Evolutionary conservation across 2,329 filamentous ascomycete genomes (phyloP).

Genomic region (Sphaerulina vaccinii): DNA sequence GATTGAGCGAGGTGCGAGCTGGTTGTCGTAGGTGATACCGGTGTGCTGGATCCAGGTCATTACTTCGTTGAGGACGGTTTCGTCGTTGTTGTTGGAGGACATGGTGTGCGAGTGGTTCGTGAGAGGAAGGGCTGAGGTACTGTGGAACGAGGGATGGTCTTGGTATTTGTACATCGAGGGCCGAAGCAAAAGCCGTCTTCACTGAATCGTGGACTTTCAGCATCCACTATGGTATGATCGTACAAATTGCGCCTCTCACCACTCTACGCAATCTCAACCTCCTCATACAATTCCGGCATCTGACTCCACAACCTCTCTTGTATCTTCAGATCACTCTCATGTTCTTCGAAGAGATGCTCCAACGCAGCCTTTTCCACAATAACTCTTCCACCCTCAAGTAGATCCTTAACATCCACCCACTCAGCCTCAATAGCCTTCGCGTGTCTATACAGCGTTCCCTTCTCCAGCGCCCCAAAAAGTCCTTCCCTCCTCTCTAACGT

Average conservation of each 20-base stretch:
- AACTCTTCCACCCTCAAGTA: constrained; percentile 79
- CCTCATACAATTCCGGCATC: constrained; percentile 17
- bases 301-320: constrained; percentile 5
- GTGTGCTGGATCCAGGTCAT: too few relatives aligned
- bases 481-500: constrained; percentile 60
- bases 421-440: constrained; percentile 67
- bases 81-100: too few relatives aligned
- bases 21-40: too few relatives aligned
- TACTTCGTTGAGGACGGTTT: too few relatives aligned
- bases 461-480: constrained; percentile 54
- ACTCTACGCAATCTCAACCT: not conserved
- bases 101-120: too few relatives aligned
- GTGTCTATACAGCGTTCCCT: constrained; percentile 59
- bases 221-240: too few relatives aligned
- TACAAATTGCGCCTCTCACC: not conserved
- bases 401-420: constrained; percentile 95
- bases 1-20: too few relatives aligned
- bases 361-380: constrained; percentile 83
- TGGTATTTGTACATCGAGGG: too few relatives aligned
- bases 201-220: too few relatives aligned
- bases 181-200: too few relatives aligned
- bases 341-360: constrained; percentile 68
- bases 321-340: constrained; percentile 60
- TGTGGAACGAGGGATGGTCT: not conserved
- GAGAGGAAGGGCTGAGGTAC: too few relatives aligned